These are phyloP conservation scores for Tylopilus rubrobrunneus DNA, from an alignment of 768 basidiomycete genomes.

Conservation along the genomic window DNA sequence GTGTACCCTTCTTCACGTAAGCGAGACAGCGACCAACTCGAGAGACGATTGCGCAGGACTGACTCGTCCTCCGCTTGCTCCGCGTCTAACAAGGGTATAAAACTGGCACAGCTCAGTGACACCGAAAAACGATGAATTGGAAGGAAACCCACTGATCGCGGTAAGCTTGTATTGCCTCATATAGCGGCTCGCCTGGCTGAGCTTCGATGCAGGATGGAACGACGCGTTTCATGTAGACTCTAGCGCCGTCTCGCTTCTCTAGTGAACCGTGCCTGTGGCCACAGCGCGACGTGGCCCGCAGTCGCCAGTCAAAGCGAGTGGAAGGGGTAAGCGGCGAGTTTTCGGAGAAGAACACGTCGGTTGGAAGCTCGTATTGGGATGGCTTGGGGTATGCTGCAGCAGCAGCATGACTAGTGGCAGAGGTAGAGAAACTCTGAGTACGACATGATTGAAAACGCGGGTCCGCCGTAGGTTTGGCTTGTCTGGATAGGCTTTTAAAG, in stretches of 20 bases:
- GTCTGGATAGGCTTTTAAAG: slow-evolving; percentile 21
- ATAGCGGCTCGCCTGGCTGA: slow-evolving; percentile 38
- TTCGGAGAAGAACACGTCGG: slow-evolving; percentile 29
- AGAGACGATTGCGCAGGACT: slow-evolving; percentile 57
- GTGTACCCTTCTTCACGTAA: slow-evolving; percentile 71
- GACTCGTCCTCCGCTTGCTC: slow-evolving; percentile 67
- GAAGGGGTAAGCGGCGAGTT: slow-evolving; percentile 25
- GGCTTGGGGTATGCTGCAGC: slow-evolving; percentile 12
- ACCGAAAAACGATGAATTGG: neutral
- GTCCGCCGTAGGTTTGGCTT: neutral
- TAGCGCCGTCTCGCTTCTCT: slow-evolving; percentile 10
- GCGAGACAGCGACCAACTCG: slow-evolving; percentile 59
- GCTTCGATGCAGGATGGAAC: slow-evolving; percentile 34
- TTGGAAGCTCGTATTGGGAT: slow-evolving; percentile 20
- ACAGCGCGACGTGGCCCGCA: slow-evolving; percentile 47
- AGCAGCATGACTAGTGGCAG: slow-evolving; percentile 3
- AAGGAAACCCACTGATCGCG: slow-evolving; percentile 42
- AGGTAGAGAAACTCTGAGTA: slow-evolving; percentile 14
- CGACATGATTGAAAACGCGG: neutral
- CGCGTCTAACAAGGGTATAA: slow-evolving; percentile 44
- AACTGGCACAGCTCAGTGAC: slow-evolving; percentile 29
- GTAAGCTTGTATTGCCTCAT: slow-evolving; percentile 52
- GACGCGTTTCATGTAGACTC: slow-evolving; percentile 35
- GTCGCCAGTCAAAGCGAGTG: slow-evolving; percentile 58
- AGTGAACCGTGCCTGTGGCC: slow-evolving; percentile 11